A percentile compares a stretch with the other conserved stretches of the same genome.
Conservation (phyloP, 23 red algal genomes). For the Porphyridium purpureum region DNA sequence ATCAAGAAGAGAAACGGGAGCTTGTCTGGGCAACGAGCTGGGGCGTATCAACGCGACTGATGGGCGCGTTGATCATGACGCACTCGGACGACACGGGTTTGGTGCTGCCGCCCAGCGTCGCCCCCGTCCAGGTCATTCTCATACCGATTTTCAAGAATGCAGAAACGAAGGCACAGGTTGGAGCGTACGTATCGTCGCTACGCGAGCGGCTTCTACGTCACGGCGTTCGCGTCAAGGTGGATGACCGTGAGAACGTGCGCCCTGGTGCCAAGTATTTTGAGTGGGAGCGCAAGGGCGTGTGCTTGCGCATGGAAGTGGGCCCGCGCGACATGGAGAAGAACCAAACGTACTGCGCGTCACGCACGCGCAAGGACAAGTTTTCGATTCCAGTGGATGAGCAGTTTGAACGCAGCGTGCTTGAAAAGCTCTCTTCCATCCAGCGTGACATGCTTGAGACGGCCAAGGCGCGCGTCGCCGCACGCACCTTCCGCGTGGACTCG, state of each 20-base stretch:
- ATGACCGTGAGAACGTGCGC: slow-evolving; percentile 61
- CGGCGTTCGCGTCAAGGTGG: slow-evolving; percentile 41
- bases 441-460: slow-evolving; percentile 9
- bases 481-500: slow-evolving; percentile 5
- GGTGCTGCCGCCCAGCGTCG: slow-evolving; percentile 64
- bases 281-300: slow-evolving; percentile 93
- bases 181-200: slow-evolving; percentile 4
- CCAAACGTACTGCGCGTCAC: slow-evolving; percentile 26
- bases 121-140: slow-evolving; percentile 73
- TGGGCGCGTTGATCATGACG: slow-evolving; percentile 95
- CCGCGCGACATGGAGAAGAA: slow-evolving; percentile 34
- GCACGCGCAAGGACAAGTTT: slow-evolving; percentile 10
- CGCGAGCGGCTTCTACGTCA: slow-evolving; percentile 13
- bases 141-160: slow-evolving; percentile 61
- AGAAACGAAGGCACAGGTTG: slow-evolving; percentile 6
- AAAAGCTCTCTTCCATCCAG: slow-evolving; percentile 1
- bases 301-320: slow-evolving; percentile 87
- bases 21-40: slow-evolving; percentile 75
- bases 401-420: neutral
- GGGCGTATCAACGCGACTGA: slow-evolving; percentile 85
- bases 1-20: slow-evolving; percentile 14
- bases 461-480: neutral
- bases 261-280: slow-evolving; percentile 92
- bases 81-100: slow-evolving; percentile 89
- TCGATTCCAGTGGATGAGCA: neutral